Base-by-base conservation (phyloP, 352 stramenopile species). In the Phytophthora syringae region DNA sequence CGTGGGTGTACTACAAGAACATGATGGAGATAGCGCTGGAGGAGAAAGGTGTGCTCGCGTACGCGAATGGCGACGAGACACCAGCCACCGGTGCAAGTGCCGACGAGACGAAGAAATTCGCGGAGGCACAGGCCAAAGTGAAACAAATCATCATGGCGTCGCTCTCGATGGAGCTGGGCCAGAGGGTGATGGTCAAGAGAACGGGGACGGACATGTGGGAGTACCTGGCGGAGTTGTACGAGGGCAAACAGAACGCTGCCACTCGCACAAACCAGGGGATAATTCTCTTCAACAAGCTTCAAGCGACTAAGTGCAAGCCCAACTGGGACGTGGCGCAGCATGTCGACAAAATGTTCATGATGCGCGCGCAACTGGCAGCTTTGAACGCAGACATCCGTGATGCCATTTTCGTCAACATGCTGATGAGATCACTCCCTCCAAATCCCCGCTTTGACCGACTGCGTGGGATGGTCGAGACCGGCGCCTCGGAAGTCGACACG, bases 171-270 rank as follows among this genome's bases (percentile, higher is more conserved):
- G 53, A 43, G 16, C n/a, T 70, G 5, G 51, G 44, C 2, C 34
- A 55, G 34, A 24, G 25, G 5, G 56, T 64, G 56, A 36, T 52
- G 56, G 30, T 10, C 1, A 64, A 64, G 45, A 32, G n/a, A n/a
- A 52, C 32, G 0, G 44, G 25, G 1, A 47, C 32, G 3, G 36
- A 47, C 2, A 48, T 60, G 37, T 66, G 27, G 27, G 27, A 32
- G 27, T 32, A 32, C 27, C 9, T 53, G 25, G 36, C 27, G 3
- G 7, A 65, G 5, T 22, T 11, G 4, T 58, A 43, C 16, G 48
- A 59, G 15, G 37, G 57, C 6, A 65, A 32, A 9, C 9, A 12
- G 32, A 39, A 39, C 32, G 32, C 12, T n/a, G 32, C 12, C 7
- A 39, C 32, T 16, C 32, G 32, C 32, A 16, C 32, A n/a, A 39